Percentiles rank a stretch among this genome's conserved stretches.
Evolutionary conservation across 192 early-diverging fungal species (phyloP).

Genomic region (Nowakowskiella sp.): DNA sequence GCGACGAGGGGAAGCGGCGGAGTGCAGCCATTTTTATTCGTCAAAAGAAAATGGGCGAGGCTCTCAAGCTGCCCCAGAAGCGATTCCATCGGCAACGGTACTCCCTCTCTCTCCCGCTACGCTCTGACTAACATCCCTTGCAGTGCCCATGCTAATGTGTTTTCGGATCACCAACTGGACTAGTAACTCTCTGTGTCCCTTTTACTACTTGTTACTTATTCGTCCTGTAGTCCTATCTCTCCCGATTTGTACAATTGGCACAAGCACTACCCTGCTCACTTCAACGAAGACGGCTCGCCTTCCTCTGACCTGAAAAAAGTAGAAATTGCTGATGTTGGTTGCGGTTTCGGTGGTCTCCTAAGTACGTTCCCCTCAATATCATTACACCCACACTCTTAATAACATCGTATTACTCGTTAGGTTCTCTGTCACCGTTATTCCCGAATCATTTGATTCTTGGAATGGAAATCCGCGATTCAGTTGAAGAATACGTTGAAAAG

Average conservation of each 20-base stretch:
- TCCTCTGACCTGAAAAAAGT: constrained; percentile 41
- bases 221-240: constrained; percentile 48
- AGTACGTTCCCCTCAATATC: background rate
- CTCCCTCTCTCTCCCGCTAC: constrained; percentile 39
- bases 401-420: constrained; percentile 1
- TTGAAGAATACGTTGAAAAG: constrained; percentile 85
- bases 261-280: constrained; percentile 69
- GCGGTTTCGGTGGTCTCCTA: background rate
- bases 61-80: constrained; percentile 49
- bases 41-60: no score
- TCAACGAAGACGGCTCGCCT: constrained; percentile 19
- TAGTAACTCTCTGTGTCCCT: constrained; percentile 51
- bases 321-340: constrained; percentile 93
- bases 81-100: constrained; percentile 62
- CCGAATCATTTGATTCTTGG: constrained; percentile 91
- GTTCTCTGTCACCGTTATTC: constrained; percentile 79
- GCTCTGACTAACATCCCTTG: constrained; percentile 33
- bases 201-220: background rate
- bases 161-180: constrained; percentile 88
- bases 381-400: background rate
- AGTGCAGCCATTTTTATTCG: no score
- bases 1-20: background rate
- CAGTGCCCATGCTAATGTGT: constrained; percentile 96
- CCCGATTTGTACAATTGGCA: constrained; percentile 89
- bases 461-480: constrained; percentile 97